These are phyloP conservation scores for Exophiala phaeomuriformis DNA, from an alignment of 2,329 filamentous ascomycete species.

Conservation along the genomic window DNA sequence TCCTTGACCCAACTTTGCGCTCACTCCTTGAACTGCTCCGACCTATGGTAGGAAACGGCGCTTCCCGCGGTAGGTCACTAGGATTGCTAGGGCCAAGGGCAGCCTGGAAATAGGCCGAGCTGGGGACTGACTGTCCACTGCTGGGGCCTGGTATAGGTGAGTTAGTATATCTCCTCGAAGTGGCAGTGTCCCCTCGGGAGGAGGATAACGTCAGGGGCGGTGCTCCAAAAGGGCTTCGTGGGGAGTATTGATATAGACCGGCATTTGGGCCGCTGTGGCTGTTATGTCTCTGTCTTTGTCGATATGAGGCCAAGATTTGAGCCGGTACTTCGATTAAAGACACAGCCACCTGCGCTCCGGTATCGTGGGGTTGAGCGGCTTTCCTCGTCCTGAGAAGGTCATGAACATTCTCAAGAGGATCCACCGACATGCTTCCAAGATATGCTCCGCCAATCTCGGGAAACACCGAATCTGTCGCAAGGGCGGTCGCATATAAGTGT, in stretches of 20 bases:
- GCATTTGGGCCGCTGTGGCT: constrained; percentile 14
- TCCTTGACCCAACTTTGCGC: constrained; percentile 12
- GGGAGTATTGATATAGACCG: constrained; percentile 21
- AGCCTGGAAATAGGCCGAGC: constrained; percentile 31
- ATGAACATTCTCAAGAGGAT: constrained; percentile 80
- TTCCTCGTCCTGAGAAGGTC: constrained; percentile 65
- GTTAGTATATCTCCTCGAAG: constrained; percentile 32
- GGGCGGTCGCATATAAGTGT: constrained; percentile 82
- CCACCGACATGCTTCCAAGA: constrained; percentile 70
- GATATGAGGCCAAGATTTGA: constrained; percentile 61
- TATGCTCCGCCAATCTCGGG: constrained; percentile 86
- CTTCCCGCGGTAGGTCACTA: constrained; percentile 31
- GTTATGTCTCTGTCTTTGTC: constrained; percentile 54
- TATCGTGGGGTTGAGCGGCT: constrained; percentile 50
- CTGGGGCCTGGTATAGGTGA: constrained; percentile 38
- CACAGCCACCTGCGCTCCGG: constrained; percentile 55
- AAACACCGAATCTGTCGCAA: constrained; percentile 84
- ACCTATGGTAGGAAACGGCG: constrained; percentile 28
- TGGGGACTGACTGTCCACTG: constrained; percentile 32
- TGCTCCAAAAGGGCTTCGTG: constrained; percentile 21
- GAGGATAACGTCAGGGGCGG: constrained; percentile 15
- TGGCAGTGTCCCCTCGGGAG: constrained; percentile 13
- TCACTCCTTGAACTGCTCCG: constrained; percentile 28
- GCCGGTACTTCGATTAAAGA: constrained; percentile 66
- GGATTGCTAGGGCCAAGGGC: constrained; percentile 9